Conservation (phyloP, 2,329 filamentous ascomycete genomes). For the Cadophora malorum region DNA sequence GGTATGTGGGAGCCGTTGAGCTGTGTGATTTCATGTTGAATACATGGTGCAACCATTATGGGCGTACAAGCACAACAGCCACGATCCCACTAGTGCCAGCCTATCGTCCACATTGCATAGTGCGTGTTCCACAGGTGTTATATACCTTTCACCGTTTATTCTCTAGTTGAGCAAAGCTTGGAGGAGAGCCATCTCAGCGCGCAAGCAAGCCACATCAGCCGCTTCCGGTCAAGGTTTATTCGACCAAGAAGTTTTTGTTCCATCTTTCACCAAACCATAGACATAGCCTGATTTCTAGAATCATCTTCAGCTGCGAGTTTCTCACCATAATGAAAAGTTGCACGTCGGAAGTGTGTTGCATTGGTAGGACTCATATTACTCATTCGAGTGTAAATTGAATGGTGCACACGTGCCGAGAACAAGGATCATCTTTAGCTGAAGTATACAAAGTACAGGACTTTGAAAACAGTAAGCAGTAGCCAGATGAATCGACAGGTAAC, state of each 20-base stretch:
- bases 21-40: neutral
- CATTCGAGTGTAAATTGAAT: conserved; percentile 9
- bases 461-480: neutral
- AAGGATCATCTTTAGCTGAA: neutral
- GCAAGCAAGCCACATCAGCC: conserved; percentile 1
- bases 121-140: neutral
- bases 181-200: neutral
- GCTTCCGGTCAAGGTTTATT: neutral
- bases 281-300: neutral
- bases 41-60: neutral
- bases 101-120: neutral
- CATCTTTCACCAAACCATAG: neutral
- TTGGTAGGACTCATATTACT: neutral
- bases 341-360: neutral
- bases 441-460: neutral
- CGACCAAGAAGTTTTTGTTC: neutral
- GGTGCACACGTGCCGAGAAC: conserved; percentile 2
- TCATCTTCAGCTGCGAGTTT: neutral
- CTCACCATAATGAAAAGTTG: neutral
- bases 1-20: neutral
- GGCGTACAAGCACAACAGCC: neutral
- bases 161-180: neutral
- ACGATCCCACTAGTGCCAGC: neutral
- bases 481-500: neutral
- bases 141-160: neutral